Conservation (phyloP, 1,284 basidiomycete genomes). For the Fomes fomentarius region DNA sequence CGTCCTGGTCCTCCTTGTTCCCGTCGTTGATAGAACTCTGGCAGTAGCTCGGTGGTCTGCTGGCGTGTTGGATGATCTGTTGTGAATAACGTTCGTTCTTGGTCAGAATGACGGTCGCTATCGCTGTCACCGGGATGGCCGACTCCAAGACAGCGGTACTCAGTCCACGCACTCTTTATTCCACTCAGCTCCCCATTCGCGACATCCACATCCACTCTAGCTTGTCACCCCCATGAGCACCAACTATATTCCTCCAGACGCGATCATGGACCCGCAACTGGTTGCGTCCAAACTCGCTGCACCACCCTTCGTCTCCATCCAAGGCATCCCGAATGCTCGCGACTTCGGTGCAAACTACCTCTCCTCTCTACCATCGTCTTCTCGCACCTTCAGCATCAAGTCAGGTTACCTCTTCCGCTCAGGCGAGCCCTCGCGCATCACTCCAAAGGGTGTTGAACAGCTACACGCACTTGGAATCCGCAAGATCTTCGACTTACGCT, state of each 20-base stretch:
- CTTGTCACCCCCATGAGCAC: background rate
- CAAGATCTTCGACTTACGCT: constrained; percentile 46
- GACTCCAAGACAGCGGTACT: background rate
- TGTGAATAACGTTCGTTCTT: too few species aligned
- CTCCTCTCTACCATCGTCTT: background rate
- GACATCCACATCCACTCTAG: background rate
- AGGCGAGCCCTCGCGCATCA: constrained; percentile 43
- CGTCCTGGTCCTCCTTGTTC: too few species aligned
- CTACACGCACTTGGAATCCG: constrained; percentile 40
- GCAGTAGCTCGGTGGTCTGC: too few species aligned
- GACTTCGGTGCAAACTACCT: constrained; percentile 32
- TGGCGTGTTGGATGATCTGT: too few species aligned
- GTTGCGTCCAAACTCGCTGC: constrained; percentile 10
- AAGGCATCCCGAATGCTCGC: constrained; percentile 45
- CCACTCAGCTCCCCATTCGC: background rate
- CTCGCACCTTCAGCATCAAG: background rate
- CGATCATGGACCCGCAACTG: background rate
- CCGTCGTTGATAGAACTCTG: too few species aligned
- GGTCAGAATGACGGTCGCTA: background rate
- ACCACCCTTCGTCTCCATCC: constrained; percentile 44
- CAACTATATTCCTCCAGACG: background rate
- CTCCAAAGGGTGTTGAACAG: constrained; percentile 38
- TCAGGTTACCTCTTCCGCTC: constrained; percentile 40
- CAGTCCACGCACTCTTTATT: background rate
- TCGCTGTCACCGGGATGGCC: background rate